These are phyloP conservation scores for Pythium brachiatum DNA, from an alignment of 352 stramenopile genomes.

Conservation along the genomic window DNA sequence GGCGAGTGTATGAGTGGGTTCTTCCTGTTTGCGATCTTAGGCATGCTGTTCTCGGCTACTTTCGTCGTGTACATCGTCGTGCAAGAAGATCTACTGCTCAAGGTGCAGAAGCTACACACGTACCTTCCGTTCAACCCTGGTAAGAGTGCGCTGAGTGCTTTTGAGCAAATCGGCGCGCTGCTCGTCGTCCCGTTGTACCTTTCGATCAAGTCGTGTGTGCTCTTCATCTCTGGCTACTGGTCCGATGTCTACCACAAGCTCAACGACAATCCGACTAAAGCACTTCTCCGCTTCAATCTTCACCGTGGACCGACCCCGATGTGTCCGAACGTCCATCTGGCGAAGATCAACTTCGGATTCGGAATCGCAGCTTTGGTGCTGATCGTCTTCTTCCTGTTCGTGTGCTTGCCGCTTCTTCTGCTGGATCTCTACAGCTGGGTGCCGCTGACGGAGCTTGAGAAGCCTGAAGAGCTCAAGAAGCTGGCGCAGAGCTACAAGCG, in stretches of 20 bases:
- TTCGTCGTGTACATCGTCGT: constrained; percentile 60
- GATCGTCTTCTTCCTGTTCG: constrained; percentile 46
- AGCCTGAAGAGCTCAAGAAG: constrained; percentile 25
- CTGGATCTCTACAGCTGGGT: constrained; percentile 62
- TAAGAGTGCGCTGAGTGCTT: constrained; percentile 27
- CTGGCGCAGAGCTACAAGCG: constrained; percentile 32
- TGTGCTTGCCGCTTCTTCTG: constrained; percentile 50
- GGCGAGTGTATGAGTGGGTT: constrained; percentile 43
- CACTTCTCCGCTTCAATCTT: constrained; percentile 26
- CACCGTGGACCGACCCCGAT: constrained; percentile 1
- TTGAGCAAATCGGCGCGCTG: constrained; percentile 47
- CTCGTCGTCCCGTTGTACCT: constrained; percentile 56
- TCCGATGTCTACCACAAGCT: constrained; percentile 29
- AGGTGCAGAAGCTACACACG: constrained; percentile 52
- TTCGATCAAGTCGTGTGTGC: constrained; percentile 54
- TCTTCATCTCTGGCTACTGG: constrained; percentile 53
- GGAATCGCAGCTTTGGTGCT: constrained; percentile 37
- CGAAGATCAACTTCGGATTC: constrained; percentile 38
- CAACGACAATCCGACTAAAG: constrained; percentile 10
- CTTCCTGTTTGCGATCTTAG: constrained; percentile 31
- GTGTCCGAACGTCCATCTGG: constrained; percentile 26
- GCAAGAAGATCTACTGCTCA: constrained; percentile 53
- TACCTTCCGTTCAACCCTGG: constrained; percentile 39
- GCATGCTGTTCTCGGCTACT: constrained; percentile 34
- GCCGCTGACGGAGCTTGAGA: constrained; percentile 40